Conservation (phyloP, 495 filamentous ascomycete genomes). For the Neurospora sp. region DNA sequence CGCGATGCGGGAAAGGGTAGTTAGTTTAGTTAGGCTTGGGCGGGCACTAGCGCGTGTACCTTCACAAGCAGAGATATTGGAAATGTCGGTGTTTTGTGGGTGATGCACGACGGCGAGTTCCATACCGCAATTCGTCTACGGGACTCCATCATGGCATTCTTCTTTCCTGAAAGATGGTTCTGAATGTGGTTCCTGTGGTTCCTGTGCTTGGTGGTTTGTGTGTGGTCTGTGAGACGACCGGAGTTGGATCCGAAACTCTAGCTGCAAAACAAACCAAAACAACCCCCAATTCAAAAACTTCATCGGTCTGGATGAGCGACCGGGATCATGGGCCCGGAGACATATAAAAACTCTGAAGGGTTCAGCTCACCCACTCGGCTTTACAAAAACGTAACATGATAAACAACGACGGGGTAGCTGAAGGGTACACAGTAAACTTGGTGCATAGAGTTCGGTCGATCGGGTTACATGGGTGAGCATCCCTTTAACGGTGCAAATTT, state of each 20-base stretch:
- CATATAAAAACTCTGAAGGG: not conserved
- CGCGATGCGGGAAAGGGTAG: not conserved
- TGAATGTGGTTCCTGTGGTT: not conserved
- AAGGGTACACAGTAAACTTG: not conserved
- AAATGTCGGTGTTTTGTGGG: not conserved
- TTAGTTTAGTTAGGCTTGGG: not conserved
- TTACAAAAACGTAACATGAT: not conserved
- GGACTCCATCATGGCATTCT: not conserved
- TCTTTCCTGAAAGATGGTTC: not conserved
- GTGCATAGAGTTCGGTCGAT: not conserved
- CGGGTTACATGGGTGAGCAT: not conserved
- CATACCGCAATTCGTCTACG: not conserved
- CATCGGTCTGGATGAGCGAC: not conserved
- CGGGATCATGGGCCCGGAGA: not conserved
- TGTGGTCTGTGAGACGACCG: not conserved
- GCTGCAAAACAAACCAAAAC: not conserved
- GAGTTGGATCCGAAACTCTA: not conserved
- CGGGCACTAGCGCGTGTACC: not conserved
- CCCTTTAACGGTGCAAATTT: too few species aligned
- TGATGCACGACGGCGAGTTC: not conserved
- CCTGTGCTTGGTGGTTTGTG: not conserved
- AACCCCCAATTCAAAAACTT: not conserved
- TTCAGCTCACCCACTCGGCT: not conserved
- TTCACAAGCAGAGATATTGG: not conserved
- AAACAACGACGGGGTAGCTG: not conserved